Evolutionary conservation across 345 rosid genomes (phyloP), one percentile per base, ranked within the genome.

Genomic region (Salix arbutifolia): DNA sequence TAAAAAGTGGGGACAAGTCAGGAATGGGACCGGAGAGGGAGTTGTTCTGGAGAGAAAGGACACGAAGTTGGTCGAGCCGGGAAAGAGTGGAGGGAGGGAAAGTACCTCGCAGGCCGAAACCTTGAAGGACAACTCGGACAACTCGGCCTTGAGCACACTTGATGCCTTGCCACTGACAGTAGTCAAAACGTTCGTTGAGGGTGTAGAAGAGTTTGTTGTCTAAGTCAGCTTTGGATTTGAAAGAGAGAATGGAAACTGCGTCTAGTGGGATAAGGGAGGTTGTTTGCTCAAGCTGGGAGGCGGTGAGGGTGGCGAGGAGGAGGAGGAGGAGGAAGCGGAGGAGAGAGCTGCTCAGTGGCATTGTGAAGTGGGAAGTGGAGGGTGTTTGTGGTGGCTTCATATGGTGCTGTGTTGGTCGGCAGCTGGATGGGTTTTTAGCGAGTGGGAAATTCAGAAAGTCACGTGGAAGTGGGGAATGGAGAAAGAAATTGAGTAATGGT

Each of bases 131-230:
- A 72, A 89, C 76, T 48, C 98, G 97, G 65, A 95, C 91, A 30
- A 95, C 88, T 3, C 97, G 92, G 69, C 97, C 93, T 30, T 91
- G 97, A 2, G 82, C 84, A 67, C 99, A 95, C 72, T 88, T 89
- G 50, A 91, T 92, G 60, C 99, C 99, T 25, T 81, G 97, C 98
- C 99, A 95, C 77, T 91, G 94, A 76, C 99, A 95, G 87, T 87
- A 93, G 69, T 95, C 98, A 89, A 87, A 93, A 70, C 91, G 97
- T 86, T 90, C 96, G 8, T 86, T 88, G 80, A 90, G 91, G 11
- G 84, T 79, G 85, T 86, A 95, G 69, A 88, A 85, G 62, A 95
- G 96, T 67, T 77, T 83, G 91, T 91, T 90, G 79, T 91, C 85
- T 65, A 86, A 85, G 87, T 95, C 99, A 48, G 99, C 98, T 31